phyloP scores from a whole-genome alignment of 257 asterid species.

The Rhazya stricta region DNA sequence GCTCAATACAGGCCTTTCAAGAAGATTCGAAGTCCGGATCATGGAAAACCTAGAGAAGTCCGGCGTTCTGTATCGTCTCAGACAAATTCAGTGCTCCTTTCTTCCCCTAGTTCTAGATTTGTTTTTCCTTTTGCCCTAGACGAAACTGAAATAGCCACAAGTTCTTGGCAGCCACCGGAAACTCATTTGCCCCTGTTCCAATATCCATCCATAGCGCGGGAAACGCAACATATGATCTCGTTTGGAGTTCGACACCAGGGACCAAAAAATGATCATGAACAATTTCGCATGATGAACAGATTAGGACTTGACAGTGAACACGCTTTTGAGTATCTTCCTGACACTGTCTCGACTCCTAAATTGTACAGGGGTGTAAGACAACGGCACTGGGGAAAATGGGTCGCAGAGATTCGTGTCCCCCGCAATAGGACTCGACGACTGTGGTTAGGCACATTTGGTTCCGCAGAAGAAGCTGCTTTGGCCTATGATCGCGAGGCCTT shows the following conservation, averaged over 20 bases:
- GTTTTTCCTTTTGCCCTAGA: constrained; percentile 34
- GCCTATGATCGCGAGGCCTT: constrained; percentile 52
- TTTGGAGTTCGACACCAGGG: constrained; percentile 11
- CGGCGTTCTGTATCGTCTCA: not conserved
- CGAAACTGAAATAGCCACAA: constrained; percentile 9
- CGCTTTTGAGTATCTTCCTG: not conserved
- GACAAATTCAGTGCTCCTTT: not conserved
- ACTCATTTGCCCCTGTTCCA: constrained; percentile 1
- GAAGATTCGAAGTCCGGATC: constrained; percentile 12
- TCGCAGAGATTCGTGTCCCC: constrained; percentile 53
- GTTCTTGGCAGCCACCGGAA: not conserved
- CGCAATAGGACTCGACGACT: constrained; percentile 39
- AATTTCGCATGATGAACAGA: not conserved
- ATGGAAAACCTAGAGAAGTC: not conserved
- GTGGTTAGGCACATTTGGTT: constrained; percentile 50
- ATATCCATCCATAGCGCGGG: not conserved
- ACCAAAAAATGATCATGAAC: constrained; percentile 2
- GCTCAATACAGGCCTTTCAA: constrained; percentile 15
- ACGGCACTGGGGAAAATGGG: constrained; percentile 61
- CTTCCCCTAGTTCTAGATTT: constrained; percentile 18
- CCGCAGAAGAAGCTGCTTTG: constrained; percentile 43
- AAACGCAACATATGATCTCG: constrained; percentile 33
- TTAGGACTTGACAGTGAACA: too few relatives aligned
- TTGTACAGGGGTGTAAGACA: constrained; percentile 50
- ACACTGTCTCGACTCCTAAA: constrained; percentile 14